Base-by-base conservation (phyloP, 2,329 filamentous ascomycete genomes). In the Diaporthe sp. region DNA sequence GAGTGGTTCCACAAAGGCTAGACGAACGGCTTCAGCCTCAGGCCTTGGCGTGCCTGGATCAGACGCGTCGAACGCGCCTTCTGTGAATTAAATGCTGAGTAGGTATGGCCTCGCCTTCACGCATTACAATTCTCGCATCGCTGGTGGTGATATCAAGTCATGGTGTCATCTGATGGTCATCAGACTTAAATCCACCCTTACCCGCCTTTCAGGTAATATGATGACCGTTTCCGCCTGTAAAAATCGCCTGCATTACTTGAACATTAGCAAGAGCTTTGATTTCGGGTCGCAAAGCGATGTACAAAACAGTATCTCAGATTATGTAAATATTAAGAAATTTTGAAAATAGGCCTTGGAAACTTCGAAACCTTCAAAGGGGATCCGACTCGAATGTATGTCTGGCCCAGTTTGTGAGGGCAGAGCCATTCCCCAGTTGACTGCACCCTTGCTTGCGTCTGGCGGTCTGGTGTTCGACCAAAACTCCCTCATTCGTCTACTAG, bases 41-140 rank as follows among this genome's bases (percentile, higher is more conserved):
- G 28, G 34, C 19, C 46, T 55, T 55, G 46, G 65, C 65, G 49
- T 22, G 4, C 8, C 34, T 28, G 19, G 46, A 42, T 3, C 13
- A 53, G 46, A 70, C 65, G 34, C 65, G 65, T 53, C 65, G 65
- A 68, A 31, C 46, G 31, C 31, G 46, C 44, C 61, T 37, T 37
- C 19, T 31, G 60, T 9, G 28, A 1, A 13, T n/a, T 13, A 9
- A 22, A 4, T 10, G n/a, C 34, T 61, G 37, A 44, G 37, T 28
- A 44, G 37, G 13, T n/a, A 39, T 60, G 19, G 17, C 25, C 28
- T 22, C 19, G 17, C 3, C 42, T 49, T 65, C 25, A 42, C 39
- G 5, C 10, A 34, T 49, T 46, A 25, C 25, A 4, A 34, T 12
- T 28, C 37, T 44, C 7, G 60, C 39, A 8, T 42, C 25, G 8